Base-by-base conservation (phyloP, 179 eudicot genomes). In the Beta corolliflora region DNA sequence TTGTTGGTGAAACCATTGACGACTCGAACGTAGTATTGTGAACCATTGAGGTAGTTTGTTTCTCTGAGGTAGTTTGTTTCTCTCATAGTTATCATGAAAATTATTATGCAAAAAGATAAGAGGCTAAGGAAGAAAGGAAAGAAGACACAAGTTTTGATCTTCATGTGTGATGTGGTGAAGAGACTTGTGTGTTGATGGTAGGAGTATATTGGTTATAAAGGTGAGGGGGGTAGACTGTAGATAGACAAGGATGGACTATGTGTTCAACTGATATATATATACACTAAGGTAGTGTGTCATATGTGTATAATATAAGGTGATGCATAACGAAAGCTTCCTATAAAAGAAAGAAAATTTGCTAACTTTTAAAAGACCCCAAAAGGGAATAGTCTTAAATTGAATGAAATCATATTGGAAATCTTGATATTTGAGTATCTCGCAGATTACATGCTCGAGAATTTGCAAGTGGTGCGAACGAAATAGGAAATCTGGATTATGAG, bases 1-100 rank as follows among this genome's bases (percentile, higher is more conserved):
- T 91, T 90, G 88, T 84, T 88, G 4, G 79, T 77, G 85, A 91
- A 91, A 21, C 95, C 95, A 46, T 91, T 91, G 72, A 80, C 80
- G 9, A 91, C 83, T 1, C 86, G 82, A 2, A 91, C 85, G 69
- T 89, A 87, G 73, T 84, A 91, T 3, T 13, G 80, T 4, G 23
- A 44, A 29, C 70, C 69, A 4, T 70, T 9, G 45, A 66, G 15
- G 77, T 72, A 72, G 61, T 64, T 8, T 9, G 66, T 67, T 36
- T 36, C 41, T 36, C 41, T 36, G 41, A 36, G 41, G 41, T 36
- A 36, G 41, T 36, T 36, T 0, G 89, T 87, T 7, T 67, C 80
- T 59, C 31, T 73, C 4, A 78, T 52, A 16, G 81, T 80, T 41
- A 75, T 36, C 41, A 84, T 66, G 65, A 88, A 71, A 55, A n/a